Base-by-base conservation (phyloP, 2,329 filamentous ascomycete genomes). In the Lecanoromycetidae sp. region DNA sequence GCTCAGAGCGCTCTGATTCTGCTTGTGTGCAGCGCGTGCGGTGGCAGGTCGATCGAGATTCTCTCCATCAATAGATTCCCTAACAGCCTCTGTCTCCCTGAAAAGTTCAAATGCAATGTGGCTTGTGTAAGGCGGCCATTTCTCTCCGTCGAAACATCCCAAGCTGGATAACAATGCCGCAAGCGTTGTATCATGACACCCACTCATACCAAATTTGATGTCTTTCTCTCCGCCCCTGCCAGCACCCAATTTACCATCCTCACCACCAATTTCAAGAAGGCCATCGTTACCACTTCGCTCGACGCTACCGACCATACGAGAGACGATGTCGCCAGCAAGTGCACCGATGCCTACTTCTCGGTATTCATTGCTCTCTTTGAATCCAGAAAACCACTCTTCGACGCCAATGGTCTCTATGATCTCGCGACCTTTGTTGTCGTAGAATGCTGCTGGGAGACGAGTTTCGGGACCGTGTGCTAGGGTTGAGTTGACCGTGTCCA, bases 301-400 rank as follows among this genome's bases (percentile, higher is more conserved):
- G n/a, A 75, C 74, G 55, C 74, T 78, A 20, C 73, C 71, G 23
- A 84, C 77, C 82, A 88, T 87, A 36, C 82, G 74, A 52, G 77
- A 73, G 10, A 88, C 81, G 15, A 96, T 65, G 58, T 96, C 90
- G 25, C 87, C 90, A 59, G 94, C 71, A 8, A 96, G 70, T 9
- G 75, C 77, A 23, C 91, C 91, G 52, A 95, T 91, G 3, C 90
- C 91, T 2, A 96, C 72, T 54, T 75, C 77, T n/a, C 90, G 82
- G 66, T 94, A 96, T 64, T 96, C 91, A 34, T 69, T 67, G 51
- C 79, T 87, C 64, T 95, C 88, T 48, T 74, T 74, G 62, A 93
- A 96, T 2, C 91, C 90, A 17, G 76, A 70, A 62, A 83, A 96
- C 91, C 91, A 96, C 66, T 96, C 91, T 58, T 98, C 88, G 0